Evolutionary conservation across 768 basidiomycete species (phyloP), one percentile per base, ranked within the genome.

Genomic region (Filobasidium floriforme): DNA sequence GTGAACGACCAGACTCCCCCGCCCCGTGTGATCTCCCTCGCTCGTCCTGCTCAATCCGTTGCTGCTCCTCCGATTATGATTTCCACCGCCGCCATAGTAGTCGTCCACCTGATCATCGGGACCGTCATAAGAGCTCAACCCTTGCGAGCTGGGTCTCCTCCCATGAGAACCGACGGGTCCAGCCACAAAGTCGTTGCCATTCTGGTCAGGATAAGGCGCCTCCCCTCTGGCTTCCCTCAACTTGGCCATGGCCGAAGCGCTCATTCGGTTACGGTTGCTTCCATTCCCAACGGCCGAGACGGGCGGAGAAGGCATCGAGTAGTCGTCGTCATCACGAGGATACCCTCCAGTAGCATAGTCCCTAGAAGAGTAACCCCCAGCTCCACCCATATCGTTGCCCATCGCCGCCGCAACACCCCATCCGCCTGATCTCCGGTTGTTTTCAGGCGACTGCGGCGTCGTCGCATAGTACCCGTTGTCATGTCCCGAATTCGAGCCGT

Each of bases 341-440:
- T 26, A 32, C 24, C 54, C 54, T 6, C 32, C 32, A 9, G 32
- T 9, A 37, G 54, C 54, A 15, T 57, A 57, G 15, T 57, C 54
- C 24, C 54, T 24, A 28, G 54, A 57, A 2, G 29, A 19, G 54
- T 57, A 57, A 44, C 61, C 61, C 18, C 59, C 59, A 5, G 19
- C 10, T 15, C 12, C 29, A 46, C 15, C 61, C 32, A 37, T 37
- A n/a, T 15, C 43, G 22, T 22, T 32, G 4, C 61, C 41, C 19
- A 62, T n/a, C 11, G 41, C 61, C 12, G 61, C 61, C 15, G 61
- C 61, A 4, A 44, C 18, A n/a, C 41, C 61, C 41, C 44, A 62
- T n/a, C 61, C 61, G 12, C 61, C 61, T 5, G 61, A 62, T 14
- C 15, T 28, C 44, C 61, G 44, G n/a, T 62, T 62, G 7, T 15